Base-by-base conservation (phyloP, 148 eudicot species). In the Dianthus caryophyllus region DNA sequence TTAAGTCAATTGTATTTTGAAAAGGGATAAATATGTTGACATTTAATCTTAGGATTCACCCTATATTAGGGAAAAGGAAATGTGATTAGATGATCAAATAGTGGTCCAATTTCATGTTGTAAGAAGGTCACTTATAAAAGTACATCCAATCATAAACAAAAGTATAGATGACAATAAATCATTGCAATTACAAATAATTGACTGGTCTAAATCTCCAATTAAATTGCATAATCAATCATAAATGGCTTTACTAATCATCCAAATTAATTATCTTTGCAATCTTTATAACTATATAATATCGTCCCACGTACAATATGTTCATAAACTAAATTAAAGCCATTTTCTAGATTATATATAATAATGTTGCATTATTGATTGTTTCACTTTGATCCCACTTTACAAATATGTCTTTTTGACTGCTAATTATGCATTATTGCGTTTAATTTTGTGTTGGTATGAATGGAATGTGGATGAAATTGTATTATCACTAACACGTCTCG, bases 61-160 rank as follows among this genome's bases (percentile, higher is more conserved):
- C n/a, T n/a, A n/a, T n/a, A n/a, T n/a, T n/a, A n/a, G n/a, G n/a
- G n/a, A n/a, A n/a, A n/a, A n/a, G n/a, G n/a, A n/a, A n/a, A n/a
- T n/a, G n/a, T n/a, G 7, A 46, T 46, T 18, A 43, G 30, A 58
- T 64, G 36, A 71, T 53, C 26, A 24, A 31, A 13, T 14, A 21
- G 29, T 51, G 38, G 38, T 33, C 38, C 38, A 33, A 33, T 7
- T 33, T 33, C 38, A 33, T 33, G 38, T 33, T 7, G 38, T 33
- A 33, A 33, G 3, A 41, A 41, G 5, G 44, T 41, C 15, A 5
- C 52, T 33, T 20, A 39, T 0, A 44, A 20, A 68, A 68, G 64
- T 74, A 62, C 68, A 69, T 38, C 60, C 73, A 75, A 75, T 75
- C 70, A 75, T 69, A 17, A 56, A 69, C 31, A 48, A 75, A 66